Evolutionary conservation across 2,329 filamentous ascomycete genomes (phyloP).

Genomic region (Sporothrix variecibatus): DNA sequence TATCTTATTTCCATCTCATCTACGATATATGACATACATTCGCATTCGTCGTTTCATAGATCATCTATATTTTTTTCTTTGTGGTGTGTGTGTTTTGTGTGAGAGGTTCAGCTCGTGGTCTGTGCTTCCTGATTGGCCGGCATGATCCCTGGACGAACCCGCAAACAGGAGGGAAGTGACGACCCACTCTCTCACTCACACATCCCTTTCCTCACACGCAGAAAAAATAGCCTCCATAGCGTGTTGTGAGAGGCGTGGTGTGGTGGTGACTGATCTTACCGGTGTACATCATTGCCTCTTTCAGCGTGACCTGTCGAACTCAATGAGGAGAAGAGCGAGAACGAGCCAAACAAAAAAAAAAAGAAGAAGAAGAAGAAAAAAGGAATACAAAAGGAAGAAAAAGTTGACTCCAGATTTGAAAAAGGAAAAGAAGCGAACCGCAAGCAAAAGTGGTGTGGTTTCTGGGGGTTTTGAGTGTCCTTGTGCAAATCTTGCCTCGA

Average conservation of each 20-base stretch:
- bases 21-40: neutral
- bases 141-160: neutral
- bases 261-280: neutral
- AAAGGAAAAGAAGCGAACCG: neutral
- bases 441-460: neutral
- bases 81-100: neutral
- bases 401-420: neutral
- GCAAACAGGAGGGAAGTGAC: no score
- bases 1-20: neutral
- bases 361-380: neutral
- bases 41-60: neutral
- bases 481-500: neutral
- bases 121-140: conserved; percentile 1
- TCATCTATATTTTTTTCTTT: neutral
- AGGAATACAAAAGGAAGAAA: neutral
- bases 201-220: neutral
- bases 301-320: neutral
- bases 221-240: neutral
- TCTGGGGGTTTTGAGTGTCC: no score
- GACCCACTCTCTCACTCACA: neutral
- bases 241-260: no score
- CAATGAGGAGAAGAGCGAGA: neutral
- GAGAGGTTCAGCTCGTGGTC: neutral
- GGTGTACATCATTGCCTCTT: neutral
- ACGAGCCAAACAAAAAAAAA: neutral